Percentiles rank a stretch among this genome's conserved stretches.
phyloP scores from a whole-genome alignment of 352 stramenopile genomes.

The Phytophthora hibernalis region DNA sequence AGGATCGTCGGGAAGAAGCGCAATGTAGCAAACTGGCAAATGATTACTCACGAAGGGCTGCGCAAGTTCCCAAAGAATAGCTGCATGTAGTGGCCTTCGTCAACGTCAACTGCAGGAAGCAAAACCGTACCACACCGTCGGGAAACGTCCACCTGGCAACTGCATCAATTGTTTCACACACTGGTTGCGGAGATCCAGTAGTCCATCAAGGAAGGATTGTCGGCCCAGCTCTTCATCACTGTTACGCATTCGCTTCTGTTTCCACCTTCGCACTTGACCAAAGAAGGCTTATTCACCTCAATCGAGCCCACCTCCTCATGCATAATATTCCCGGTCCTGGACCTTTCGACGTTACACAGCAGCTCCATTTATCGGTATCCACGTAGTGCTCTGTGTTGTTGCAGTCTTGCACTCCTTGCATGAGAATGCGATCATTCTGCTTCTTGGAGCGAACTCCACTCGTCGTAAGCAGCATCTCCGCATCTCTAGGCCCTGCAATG shows the following conservation, averaged over 20 bases:
- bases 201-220: slow-evolving; percentile 20
- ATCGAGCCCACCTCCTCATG: neutral
- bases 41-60: slow-evolving; percentile 25
- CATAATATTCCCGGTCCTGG: neutral
- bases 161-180: slow-evolving; percentile 27
- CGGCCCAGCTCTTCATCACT: slow-evolving; percentile 20
- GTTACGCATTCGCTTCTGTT: slow-evolving; percentile 7
- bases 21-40: slow-evolving; percentile 30
- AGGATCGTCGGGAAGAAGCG: slow-evolving; percentile 12
- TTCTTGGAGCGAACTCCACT: neutral
- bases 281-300: neutral
- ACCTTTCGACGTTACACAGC: slow-evolving; percentile 6
- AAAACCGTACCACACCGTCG: slow-evolving; percentile 15
- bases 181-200: slow-evolving; percentile 28
- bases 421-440: neutral
- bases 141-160: slow-evolving; percentile 23
- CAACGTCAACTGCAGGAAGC: slow-evolving; percentile 35
- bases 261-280: slow-evolving; percentile 3
- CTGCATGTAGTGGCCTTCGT: slow-evolving; percentile 24
- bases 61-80: slow-evolving; percentile 28
- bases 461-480: neutral
- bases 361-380: neutral
- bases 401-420: neutral
- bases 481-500: neutral
- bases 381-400: slow-evolving; percentile 4